Evolutionary conservation across 1,284 basidiomycete genomes (phyloP).

Genomic region (Microbotryum silenes-acaulis): DNA sequence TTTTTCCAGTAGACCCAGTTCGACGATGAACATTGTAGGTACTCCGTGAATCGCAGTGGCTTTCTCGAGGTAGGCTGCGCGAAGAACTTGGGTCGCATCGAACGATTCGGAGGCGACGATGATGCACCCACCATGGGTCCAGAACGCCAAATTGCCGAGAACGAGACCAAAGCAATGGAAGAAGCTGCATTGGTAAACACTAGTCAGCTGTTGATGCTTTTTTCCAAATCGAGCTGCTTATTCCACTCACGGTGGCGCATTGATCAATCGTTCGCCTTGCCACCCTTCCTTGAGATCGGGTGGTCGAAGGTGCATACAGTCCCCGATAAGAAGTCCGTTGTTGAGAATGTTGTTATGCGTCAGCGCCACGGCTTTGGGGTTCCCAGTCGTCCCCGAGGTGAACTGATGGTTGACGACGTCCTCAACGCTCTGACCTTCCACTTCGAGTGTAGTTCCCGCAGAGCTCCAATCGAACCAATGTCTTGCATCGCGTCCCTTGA

Average conservation of each 20-base stretch:
- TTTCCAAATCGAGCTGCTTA: not conserved
- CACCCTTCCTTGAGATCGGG: conserved; percentile 1
- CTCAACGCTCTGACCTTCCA: not conserved
- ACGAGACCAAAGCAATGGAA: conserved; percentile 37
- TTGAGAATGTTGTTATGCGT: conserved; percentile 35
- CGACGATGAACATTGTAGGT: conserved; percentile 37
- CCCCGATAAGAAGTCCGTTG: conserved; percentile 36
- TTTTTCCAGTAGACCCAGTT: conserved; percentile 30
- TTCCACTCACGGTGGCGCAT: conserved; percentile 1
- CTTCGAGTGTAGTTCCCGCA: not conserved
- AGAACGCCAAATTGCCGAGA: conserved; percentile 37
- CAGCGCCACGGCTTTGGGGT: conserved; percentile 12
- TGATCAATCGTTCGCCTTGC: conserved; percentile 3
- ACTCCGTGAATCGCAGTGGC: conserved; percentile 36
- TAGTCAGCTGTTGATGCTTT: not conserved
- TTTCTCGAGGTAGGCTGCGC: conserved; percentile 34
- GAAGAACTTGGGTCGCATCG: conserved; percentile 32
- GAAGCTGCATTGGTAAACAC: not conserved
- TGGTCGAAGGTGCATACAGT: conserved; percentile 25
- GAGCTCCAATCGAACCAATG: conserved; percentile 4
- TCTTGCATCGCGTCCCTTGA: conserved; percentile 3
- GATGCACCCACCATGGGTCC: conserved; percentile 36
- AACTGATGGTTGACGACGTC: conserved; percentile 37
- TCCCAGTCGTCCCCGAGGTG: conserved; percentile 28
- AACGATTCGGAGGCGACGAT: conserved; percentile 35